Evolutionary conservation across 768 basidiomycete genomes (phyloP), one percentile per base, ranked within the genome.

Genomic region (Trichaptum fuscoviolaceum): DNA sequence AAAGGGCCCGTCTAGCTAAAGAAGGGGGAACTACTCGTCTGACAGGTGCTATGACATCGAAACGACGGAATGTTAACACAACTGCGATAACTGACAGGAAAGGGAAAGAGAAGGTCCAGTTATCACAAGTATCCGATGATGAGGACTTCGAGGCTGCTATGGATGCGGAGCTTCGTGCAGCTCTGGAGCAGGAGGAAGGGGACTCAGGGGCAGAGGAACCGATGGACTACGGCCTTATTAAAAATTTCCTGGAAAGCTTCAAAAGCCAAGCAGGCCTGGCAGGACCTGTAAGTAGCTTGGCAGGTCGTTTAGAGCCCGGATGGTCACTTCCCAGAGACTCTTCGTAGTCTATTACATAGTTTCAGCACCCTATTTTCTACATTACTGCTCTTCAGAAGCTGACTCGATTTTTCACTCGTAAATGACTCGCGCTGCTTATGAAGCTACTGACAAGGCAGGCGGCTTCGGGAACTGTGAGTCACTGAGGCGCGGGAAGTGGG

Each of bases 241-340:
- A 94, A 78, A 96, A 97, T 76, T 95, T 99, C 76, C 77, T 99
- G 76, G 95, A 97, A 79, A 96, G 95, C 76, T 98, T 93, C 82
- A 94, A 93, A 74, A 89, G 89, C 69, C 97, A 99, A 73, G 91
- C 75, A 8, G 97, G 97, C 25, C 77, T 92, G 63, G 87, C 92
- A 26, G 97, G 97, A 0, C 97, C 96, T 25, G 96, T 97, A 17
- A 84, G 96, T 64, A 97, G 89, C 73, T 79, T 99, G 59, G 92
- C 89, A 57, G 93, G 97, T 57, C 82, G 95, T 69, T 74, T 99
- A 68, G 87, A 92, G 65, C 86, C 87, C 59, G 90, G 83, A 0
- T 92, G 92, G 82, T 71, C 82, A 57, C 75, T 95, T 42, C 93
- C 93, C 10, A 81, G 90, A 71, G 92, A 95, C 70, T 82, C 84